Evolutionary conservation across 23 red algal genomes (phyloP).

Genomic region (Agarophyton chilense): DNA sequence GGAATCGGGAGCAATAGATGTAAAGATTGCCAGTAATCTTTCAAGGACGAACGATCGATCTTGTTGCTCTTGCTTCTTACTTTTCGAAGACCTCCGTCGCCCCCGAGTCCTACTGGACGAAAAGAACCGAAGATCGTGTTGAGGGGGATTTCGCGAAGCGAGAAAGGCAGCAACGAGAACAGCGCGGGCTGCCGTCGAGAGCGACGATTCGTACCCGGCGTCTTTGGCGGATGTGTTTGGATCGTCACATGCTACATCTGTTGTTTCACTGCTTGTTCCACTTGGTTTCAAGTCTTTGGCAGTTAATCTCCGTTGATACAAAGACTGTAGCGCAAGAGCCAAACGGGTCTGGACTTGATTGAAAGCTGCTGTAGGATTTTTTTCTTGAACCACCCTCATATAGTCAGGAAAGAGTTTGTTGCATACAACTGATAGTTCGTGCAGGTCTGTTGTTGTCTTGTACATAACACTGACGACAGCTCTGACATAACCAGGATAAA

Average conservation of each 20-base stretch:
- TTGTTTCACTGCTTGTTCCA: neutral
- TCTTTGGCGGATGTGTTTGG: neutral
- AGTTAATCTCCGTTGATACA: slow-evolving; percentile 9
- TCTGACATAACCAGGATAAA: slow-evolving; percentile 21
- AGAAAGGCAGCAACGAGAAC: slow-evolving; percentile 51
- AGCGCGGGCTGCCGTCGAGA: neutral
- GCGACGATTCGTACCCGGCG: slow-evolving; percentile 17
- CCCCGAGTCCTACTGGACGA: slow-evolving; percentile 22
- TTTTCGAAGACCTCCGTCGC: neutral
- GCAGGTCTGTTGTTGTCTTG: slow-evolving; percentile 36
- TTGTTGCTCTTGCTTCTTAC: neutral
- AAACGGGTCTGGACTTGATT: slow-evolving; percentile 40
- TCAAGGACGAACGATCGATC: slow-evolving; percentile 32
- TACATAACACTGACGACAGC: slow-evolving; percentile 48
- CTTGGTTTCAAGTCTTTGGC: neutral
- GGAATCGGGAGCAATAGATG: slow-evolving; percentile 3
- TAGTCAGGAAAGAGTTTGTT: slow-evolving; percentile 55
- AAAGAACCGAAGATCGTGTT: slow-evolving; percentile 51
- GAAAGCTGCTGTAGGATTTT: slow-evolving; percentile 27
- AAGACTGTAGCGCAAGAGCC: neutral
- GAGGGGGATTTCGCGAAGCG: slow-evolving; percentile 37
- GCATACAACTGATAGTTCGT: slow-evolving; percentile 24
- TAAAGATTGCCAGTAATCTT: slow-evolving; percentile 49
- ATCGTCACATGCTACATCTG: neutral
- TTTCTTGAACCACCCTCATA: neutral